Conservation (phyloP, 2,329 filamentous ascomycete species). For the Colletotrichum siamense region DNA sequence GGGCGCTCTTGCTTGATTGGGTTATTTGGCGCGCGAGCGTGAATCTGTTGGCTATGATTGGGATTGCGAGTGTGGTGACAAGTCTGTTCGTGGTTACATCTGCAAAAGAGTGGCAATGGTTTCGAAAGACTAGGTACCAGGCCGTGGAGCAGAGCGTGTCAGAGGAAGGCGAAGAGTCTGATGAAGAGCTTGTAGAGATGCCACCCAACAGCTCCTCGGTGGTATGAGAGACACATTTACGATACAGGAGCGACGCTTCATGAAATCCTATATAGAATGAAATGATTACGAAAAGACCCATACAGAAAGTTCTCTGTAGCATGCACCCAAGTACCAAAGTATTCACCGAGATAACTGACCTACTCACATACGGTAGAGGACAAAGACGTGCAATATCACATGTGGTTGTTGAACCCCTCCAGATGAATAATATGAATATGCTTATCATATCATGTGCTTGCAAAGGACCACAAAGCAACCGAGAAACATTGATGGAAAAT, state of each 20-base stretch:
- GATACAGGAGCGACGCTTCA: neutral
- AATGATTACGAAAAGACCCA: neutral
- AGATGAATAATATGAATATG: accelerated
- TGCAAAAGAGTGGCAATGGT: conserved; percentile 3
- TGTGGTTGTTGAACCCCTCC: neutral
- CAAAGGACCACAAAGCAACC: neutral
- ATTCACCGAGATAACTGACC: accelerated
- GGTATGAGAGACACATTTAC: neutral
- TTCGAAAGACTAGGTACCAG: neutral
- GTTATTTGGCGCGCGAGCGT: neutral
- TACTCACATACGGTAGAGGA: too few relatives aligned
- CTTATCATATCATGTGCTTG: neutral
- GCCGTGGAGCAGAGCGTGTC: neutral
- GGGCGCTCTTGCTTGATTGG: conserved; percentile 3
- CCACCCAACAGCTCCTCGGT: neutral
- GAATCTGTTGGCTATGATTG: neutral
- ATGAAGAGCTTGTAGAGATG: neutral
- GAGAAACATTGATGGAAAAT: accelerated
- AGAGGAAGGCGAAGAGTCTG: neutral
- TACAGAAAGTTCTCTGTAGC: accelerated
- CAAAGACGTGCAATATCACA: neutral
- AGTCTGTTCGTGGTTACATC: conserved; percentile 1
- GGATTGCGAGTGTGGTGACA: neutral
- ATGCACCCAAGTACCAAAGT: neutral
- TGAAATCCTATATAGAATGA: neutral